phyloP scores from a whole-genome alignment of 768 basidiomycete genomes.

The Rhizopogon salebrosus region DNA sequence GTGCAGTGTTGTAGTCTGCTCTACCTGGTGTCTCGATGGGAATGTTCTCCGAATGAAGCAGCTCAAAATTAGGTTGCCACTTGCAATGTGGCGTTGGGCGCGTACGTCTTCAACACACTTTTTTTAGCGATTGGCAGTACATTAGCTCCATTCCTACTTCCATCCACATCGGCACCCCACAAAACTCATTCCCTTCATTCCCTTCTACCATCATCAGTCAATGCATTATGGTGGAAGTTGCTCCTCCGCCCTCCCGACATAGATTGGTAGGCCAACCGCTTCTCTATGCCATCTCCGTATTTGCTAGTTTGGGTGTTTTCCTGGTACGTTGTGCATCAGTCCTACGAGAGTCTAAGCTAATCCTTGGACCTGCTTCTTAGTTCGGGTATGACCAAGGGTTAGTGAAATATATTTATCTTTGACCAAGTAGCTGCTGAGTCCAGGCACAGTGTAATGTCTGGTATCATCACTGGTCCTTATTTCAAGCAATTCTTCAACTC shows the following conservation, averaged over 20 bases:
- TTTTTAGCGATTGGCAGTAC: not conserved
- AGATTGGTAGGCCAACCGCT: slow-evolving; percentile 74
- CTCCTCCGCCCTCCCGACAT: slow-evolving; percentile 26
- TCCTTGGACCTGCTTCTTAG: slow-evolving; percentile 28
- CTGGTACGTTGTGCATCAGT: slow-evolving; percentile 45
- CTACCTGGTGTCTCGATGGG: not conserved
- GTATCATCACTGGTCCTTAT: slow-evolving; percentile 84
- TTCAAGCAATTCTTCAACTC: slow-evolving; percentile 79
- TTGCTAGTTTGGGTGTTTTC: slow-evolving; percentile 82
- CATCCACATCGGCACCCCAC: slow-evolving; percentile 3
- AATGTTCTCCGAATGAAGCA: not conserved
- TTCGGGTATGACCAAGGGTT: slow-evolving; percentile 89
- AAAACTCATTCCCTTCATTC: slow-evolving; percentile 6
- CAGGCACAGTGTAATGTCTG: slow-evolving; percentile 71
- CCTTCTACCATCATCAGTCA: slow-evolving; percentile 8
- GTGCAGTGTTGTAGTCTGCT: not conserved
- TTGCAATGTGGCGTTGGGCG: slow-evolving; percentile 14
- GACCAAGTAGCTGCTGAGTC: not conserved
- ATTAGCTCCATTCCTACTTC: slow-evolving; percentile 1
- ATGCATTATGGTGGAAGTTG: slow-evolving; percentile 50
- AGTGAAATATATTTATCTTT: slow-evolving; percentile 6
- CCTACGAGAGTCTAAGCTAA: not conserved
- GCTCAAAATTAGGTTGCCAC: not conserved
- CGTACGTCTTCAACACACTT: slow-evolving; percentile 9
- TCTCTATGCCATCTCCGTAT: slow-evolving; percentile 74